A percentile compares a stretch with the other conserved stretches of the same genome.
These are phyloP conservation scores for Aspergillus ustus DNA, from an alignment of 2,329 filamentous ascomycete species.

Conservation along the genomic window DNA sequence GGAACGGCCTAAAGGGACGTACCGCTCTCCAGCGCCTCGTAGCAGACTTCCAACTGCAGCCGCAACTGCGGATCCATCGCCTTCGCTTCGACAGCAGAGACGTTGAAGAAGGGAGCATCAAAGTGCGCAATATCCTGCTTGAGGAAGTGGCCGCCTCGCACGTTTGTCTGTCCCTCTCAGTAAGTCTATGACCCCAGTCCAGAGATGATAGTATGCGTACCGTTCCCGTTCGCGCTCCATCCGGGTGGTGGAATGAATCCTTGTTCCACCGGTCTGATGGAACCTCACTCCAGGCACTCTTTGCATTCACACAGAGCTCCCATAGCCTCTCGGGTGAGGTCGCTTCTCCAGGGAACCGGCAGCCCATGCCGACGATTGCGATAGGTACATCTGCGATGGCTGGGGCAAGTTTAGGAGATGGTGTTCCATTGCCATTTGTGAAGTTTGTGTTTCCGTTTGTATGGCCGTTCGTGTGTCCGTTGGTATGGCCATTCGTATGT, in stretches of 20 bases:
- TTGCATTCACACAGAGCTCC: conserved; percentile 21
- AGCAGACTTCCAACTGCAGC: not conserved
- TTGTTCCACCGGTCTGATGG: conserved; percentile 24
- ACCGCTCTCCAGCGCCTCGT: not conserved
- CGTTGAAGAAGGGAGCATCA: conserved; percentile 32
- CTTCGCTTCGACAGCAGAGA: conserved; percentile 10
- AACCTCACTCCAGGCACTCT: conserved; percentile 16
- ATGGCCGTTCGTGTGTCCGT: no score
- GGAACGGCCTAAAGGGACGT: no score
- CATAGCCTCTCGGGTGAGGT: conserved; percentile 16
- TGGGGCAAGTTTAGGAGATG: no score
- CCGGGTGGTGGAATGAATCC: conserved; percentile 16
- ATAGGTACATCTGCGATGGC: not conserved
- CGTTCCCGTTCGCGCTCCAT: not conserved
- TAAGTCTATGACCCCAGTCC: no score
- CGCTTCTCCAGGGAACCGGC: not conserved
- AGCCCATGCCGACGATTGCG: not conserved
- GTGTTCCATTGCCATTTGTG: no score
- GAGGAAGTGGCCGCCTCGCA: conserved; percentile 17
- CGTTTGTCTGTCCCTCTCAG: conserved; percentile 20
- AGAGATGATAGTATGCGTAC: no score
- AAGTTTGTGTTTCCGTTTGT: no score
- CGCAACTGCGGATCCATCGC: not conserved
- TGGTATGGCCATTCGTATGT: no score
- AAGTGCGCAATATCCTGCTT: conserved; percentile 22